Evolutionary conservation across 2,329 filamentous ascomycete genomes (phyloP).

Genomic region (Corinectria fuckeliana): DNA sequence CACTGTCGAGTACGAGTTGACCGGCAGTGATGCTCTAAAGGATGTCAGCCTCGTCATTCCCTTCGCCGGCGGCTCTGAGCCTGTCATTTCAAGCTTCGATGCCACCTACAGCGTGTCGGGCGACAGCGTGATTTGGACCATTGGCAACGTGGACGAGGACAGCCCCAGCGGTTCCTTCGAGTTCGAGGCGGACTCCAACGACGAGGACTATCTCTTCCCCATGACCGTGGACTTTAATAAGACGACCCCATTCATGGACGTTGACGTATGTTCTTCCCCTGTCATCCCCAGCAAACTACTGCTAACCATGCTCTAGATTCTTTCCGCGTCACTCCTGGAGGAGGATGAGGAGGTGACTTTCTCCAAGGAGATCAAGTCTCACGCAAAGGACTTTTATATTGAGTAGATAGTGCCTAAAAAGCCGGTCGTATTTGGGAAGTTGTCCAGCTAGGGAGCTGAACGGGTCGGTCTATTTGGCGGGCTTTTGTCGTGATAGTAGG

Average conservation of each 20-base stretch:
- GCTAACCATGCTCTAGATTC: constrained; percentile 55
- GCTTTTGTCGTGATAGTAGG: constrained; percentile 30
- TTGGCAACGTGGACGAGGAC: constrained; percentile 83
- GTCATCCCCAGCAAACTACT: background rate
- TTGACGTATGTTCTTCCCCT: constrained; percentile 74
- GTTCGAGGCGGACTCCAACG: constrained; percentile 87
- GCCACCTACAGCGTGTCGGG: constrained; percentile 93
- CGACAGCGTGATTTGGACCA: constrained; percentile 91
- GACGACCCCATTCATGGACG: constrained; percentile 84
- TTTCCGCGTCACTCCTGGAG: constrained; percentile 73
- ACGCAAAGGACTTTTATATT: constrained; percentile 78
- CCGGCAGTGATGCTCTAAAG: constrained; percentile 76
- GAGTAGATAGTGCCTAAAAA: constrained; percentile 59
- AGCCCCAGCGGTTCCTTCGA: constrained; percentile 90
- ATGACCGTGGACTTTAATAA: constrained; percentile 93
- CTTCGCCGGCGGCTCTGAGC: constrained; percentile 83
- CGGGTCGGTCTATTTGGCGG: constrained; percentile 30
- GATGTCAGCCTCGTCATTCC: constrained; percentile 91
- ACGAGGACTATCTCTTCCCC: constrained; percentile 96
- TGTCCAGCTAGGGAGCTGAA: constrained; percentile 13
- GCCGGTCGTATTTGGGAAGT: constrained; percentile 25
- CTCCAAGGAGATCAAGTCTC: constrained; percentile 80
- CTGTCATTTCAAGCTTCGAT: constrained; percentile 90
- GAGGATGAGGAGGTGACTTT: constrained; percentile 81
- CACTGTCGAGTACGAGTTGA: constrained; percentile 95